A percentile compares a stretch with the other conserved stretches of the same genome.
Conservation (phyloP, 2,329 filamentous ascomycete genomes). For the Microcyclosporella mali region DNA sequence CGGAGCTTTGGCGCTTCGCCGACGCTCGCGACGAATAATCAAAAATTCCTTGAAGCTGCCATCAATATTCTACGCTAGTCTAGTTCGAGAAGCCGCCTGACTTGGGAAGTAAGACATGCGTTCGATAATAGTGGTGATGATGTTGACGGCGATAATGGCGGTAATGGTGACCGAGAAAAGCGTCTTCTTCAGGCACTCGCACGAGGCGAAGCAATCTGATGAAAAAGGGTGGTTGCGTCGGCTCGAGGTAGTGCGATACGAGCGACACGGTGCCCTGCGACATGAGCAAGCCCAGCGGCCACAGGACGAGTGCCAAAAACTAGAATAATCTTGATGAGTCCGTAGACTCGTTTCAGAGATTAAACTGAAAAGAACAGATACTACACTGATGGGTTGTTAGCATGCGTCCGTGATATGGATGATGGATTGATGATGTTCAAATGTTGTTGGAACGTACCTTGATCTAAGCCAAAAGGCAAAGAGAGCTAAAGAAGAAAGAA, state of each 20-base stretch:
- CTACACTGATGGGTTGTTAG: constrained; percentile 9
- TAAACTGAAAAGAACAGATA: constrained; percentile 19
- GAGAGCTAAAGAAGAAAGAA: constrained; percentile 4
- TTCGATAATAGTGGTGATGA: too few species aligned
- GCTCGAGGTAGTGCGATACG: constrained; percentile 10
- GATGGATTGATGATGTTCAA: too few species aligned
- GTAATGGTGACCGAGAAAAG: background rate
- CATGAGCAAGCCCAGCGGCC: constrained; percentile 12
- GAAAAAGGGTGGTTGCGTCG: constrained; percentile 12
- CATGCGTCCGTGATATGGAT: background rate
- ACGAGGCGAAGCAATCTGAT: constrained; percentile 2
- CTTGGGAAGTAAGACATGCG: too few species aligned
- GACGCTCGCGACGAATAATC: too few species aligned
- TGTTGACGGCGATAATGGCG: background rate
- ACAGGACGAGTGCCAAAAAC: constrained; percentile 11
- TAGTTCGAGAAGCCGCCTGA: too few species aligned
- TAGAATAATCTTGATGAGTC: constrained; percentile 16
- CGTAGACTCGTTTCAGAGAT: constrained; percentile 19
- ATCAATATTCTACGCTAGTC: too few species aligned
- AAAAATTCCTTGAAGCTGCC: too few species aligned
- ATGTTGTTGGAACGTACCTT: background rate
- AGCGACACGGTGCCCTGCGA: constrained; percentile 9
- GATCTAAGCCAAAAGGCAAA: constrained; percentile 11
- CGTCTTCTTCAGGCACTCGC: background rate
- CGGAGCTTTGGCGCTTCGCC: too few species aligned